Evolutionary conservation across 2,329 filamentous ascomycete genomes (phyloP).

Genomic region (Hypoxylon sp.): DNA sequence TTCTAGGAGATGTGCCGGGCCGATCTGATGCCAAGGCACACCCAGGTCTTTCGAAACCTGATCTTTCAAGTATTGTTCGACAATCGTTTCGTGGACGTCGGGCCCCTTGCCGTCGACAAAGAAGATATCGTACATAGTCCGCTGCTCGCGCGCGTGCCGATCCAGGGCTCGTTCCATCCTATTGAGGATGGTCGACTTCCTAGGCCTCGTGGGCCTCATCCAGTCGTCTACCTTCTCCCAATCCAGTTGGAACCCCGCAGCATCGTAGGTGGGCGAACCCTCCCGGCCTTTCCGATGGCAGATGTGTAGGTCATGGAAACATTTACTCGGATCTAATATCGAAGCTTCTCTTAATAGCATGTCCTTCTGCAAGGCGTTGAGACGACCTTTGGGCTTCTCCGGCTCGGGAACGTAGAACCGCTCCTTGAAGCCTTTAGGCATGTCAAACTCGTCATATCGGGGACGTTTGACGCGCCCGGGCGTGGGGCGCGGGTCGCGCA

Average conservation of each 20-base stretch:
- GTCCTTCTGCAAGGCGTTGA: conserved; percentile 32
- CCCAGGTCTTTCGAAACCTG: conserved; percentile 46
- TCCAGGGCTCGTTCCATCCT: conserved; percentile 22
- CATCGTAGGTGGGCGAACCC: conserved; percentile 40
- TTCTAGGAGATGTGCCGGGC: conserved; percentile 27
- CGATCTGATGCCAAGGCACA: conserved; percentile 44
- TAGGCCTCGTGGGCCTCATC: conserved; percentile 29
- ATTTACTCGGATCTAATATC: conserved; percentile 27
- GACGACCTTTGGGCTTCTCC: conserved; percentile 34
- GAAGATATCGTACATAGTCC: conserved; percentile 28
- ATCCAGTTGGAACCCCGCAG: conserved; percentile 39
- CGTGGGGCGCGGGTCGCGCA: conserved; percentile 45
- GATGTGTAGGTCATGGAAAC: conserved; percentile 32
- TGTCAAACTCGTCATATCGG: conserved; percentile 3
- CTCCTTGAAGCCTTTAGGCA: conserved; percentile 32
- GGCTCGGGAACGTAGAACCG: conserved; percentile 34
- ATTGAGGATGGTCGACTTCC: conserved; percentile 8
- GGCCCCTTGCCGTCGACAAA: conserved; percentile 30
- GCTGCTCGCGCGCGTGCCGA: conserved; percentile 9
- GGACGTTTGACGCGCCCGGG: conserved; percentile 44
- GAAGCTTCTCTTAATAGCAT: conserved; percentile 1
- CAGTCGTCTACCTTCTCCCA: conserved; percentile 34
- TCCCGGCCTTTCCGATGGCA: conserved; percentile 36
- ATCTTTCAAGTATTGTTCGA: conserved; percentile 36
- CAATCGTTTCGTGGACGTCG: background rate